phyloP scores from a whole-genome alignment of 495 filamentous ascomycete genomes.

The Aspergillus avenaceus region DNA sequence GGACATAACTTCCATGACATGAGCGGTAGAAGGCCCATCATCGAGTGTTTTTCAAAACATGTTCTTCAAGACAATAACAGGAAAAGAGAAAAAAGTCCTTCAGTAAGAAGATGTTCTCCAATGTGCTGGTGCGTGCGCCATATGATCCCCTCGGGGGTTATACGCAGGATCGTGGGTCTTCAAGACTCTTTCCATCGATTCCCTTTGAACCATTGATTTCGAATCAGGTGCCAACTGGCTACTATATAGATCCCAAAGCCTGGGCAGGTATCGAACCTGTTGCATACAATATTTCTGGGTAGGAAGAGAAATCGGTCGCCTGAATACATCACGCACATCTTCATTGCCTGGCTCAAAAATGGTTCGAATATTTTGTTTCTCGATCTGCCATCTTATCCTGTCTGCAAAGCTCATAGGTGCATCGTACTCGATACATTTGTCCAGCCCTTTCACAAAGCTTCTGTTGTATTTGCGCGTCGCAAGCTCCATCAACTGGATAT shows the following conservation, averaged over 20 bases:
- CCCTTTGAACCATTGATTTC: too few relatives aligned
- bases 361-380: constrained; percentile 35
- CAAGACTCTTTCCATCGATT: too few relatives aligned
- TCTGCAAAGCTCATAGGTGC: constrained; percentile 9
- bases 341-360: constrained; percentile 38
- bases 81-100: too few relatives aligned
- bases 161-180: too few relatives aligned
- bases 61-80: too few relatives aligned
- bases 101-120: too few relatives aligned
- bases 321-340: constrained; percentile 45
- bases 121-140: too few relatives aligned
- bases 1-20: too few relatives aligned
- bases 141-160: too few relatives aligned
- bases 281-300: constrained; percentile 43
- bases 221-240: constrained; percentile 16
- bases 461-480: constrained; percentile 26
- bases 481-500: constrained; percentile 56
- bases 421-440: constrained; percentile 40
- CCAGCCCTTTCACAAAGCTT: constrained; percentile 32
- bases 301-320: constrained; percentile 41
- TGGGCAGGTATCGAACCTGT: constrained; percentile 42
- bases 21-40: too few relatives aligned
- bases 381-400: constrained; percentile 22
- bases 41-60: too few relatives aligned
- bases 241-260: constrained; percentile 25